Base-by-base conservation (phyloP, 108 stramenopile genomes). In the Pseudonitzschia pungens region DNA sequence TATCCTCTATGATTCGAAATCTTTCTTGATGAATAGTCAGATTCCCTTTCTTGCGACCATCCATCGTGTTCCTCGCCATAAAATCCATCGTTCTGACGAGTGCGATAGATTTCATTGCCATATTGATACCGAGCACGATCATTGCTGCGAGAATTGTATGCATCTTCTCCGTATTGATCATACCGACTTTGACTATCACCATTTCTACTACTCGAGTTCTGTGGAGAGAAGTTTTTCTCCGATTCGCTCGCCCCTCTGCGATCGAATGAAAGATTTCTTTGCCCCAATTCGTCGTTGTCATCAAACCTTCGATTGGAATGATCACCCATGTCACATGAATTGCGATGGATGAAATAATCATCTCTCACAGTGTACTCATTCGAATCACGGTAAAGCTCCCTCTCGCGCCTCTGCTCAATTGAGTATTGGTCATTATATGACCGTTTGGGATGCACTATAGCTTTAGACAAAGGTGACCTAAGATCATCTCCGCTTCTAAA, bases 331-430 rank as follows among this genome's bases (percentile, higher is more conserved):
- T 40, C 60, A 33, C 36, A 40, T 26, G 60, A 62, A 62, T 62
- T 21, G 20, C 20, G 36, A 29, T 62, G 31, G 36, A 12, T 14
- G 32, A 40, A 18, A 33, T 20, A n/a, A 11, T 40, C 33, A 40
- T 33, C 16, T 15, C 36, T 12, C 1, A 26, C 54, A 55, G 54
- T 24, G 22, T 55, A 55, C 54, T 55, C 54, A 4, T 22, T 55
- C 33, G 60, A 41, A 28, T 62, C 60, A 62, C 60, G 60, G 40
- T 62, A 62, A 0, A 62, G 60, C 20, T 62, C 60, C 40, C 60
- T 62, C n/a, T 62, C 60, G 31, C 31, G 60, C 32, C 60, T 33
- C 29, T 62, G 60, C 32, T 62, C 60, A 4, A 16, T 62, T 4
- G 60, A 33, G 31, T 62, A 62, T 40, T 40, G 3, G 29, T 62